A percentile compares a stretch with the other conserved stretches of the same genome.
phyloP scores from a whole-genome alignment of 129 eudicot species.

The Chrysanthemum makinoi region DNA sequence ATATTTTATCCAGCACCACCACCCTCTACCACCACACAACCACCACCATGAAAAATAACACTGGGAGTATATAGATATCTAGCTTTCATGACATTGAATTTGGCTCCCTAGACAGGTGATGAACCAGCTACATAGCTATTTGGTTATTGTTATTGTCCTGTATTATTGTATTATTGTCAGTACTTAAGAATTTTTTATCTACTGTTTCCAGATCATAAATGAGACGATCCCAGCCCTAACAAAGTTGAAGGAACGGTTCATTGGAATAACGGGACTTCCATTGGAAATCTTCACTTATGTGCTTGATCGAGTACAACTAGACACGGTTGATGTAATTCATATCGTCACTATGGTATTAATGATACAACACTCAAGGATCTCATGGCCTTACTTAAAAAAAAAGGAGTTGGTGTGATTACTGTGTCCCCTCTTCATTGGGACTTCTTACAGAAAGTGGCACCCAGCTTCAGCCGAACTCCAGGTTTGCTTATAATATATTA shows the following conservation, averaged over 20 bases:
- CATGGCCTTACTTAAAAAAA: slow-evolving; percentile 79
- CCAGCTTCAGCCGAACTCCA: slow-evolving; percentile 86
- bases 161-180: background rate
- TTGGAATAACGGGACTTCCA: slow-evolving; percentile 98
- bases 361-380: slow-evolving; percentile 82
- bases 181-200: background rate
- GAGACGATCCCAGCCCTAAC: slow-evolving; percentile 94
- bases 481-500: slow-evolving; percentile 36
- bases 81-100: slow-evolving; percentile 97
- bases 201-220: slow-evolving; percentile 56
- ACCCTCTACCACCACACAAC: too few species aligned
- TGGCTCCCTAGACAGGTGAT: slow-evolving; percentile 92
- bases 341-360: slow-evolving; percentile 77
- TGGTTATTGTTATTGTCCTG: background rate
- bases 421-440: slow-evolving; percentile 98
- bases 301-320: slow-evolving; percentile 81
- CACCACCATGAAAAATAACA: too few species aligned
- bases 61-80: slow-evolving; percentile 75
- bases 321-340: slow-evolving; percentile 82
- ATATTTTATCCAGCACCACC: too few species aligned
- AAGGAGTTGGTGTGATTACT: slow-evolving; percentile 90
- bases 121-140: background rate
- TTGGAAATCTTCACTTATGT: slow-evolving; percentile 74
- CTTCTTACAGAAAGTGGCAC: slow-evolving; percentile 98
- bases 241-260: slow-evolving; percentile 74